Evolutionary conservation across 2,329 filamentous ascomycete species (phyloP).

Genomic region (Neopestalotiopsis rosae): DNA sequence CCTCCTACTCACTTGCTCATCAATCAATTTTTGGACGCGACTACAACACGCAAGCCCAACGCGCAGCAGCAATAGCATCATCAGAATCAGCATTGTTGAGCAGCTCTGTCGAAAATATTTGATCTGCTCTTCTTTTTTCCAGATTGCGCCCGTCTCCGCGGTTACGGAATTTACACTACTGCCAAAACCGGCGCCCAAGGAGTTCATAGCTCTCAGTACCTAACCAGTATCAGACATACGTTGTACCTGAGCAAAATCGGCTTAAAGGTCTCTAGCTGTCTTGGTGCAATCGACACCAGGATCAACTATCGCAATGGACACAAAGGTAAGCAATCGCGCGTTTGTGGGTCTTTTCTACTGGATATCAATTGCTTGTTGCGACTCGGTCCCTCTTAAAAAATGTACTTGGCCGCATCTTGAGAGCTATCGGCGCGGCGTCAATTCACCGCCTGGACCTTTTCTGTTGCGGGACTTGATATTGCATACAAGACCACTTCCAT

Average conservation of each 20-base stretch:
- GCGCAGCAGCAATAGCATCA: constrained; percentile 7
- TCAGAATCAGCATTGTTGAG: background rate
- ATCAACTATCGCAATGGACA: constrained; percentile 1
- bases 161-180: too few species aligned
- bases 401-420: background rate
- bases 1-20: background rate
- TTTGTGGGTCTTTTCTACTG: background rate
- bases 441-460: background rate
- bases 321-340: constrained; percentile 12
- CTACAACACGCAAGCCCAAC: background rate
- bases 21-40: constrained; percentile 15
- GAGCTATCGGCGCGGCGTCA: background rate
- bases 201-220: background rate
- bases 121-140: background rate
- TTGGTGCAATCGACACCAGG: background rate
- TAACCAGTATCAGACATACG: background rate
- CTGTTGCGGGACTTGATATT: background rate
- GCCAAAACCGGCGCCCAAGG: background rate
- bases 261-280: background rate
- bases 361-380: background rate
- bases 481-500: background rate
- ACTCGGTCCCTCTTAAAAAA: background rate
- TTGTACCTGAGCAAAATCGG: background rate
- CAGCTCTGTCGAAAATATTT: constrained; percentile 3
- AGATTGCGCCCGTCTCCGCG: background rate